Percentiles rank a stretch among this genome's conserved stretches.
Conservation (phyloP, 2,329 filamentous ascomycete genomes). For the Neonectria magnoliae region DNA sequence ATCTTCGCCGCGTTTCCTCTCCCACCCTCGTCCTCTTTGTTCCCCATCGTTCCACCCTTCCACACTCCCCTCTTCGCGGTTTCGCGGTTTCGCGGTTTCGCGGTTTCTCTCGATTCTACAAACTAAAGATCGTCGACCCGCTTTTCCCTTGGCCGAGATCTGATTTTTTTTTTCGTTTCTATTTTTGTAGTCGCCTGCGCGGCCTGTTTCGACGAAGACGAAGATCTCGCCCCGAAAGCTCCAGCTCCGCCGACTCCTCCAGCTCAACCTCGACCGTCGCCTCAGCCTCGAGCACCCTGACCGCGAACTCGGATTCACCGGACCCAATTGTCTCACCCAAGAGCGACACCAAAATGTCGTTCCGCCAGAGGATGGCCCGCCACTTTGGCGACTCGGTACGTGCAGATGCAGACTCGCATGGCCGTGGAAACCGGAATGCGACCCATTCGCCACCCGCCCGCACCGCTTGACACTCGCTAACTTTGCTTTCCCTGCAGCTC, state of each 20-base stretch:
- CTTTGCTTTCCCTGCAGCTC: slow-evolving; percentile 55
- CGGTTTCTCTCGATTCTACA: background rate
- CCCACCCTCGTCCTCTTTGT: background rate
- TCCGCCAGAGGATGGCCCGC: slow-evolving; percentile 56
- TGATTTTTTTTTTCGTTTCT: slow-evolving; percentile 30
- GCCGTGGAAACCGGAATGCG: background rate
- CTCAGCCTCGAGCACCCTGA: slow-evolving; percentile 24
- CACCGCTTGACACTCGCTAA: slow-evolving; percentile 26
- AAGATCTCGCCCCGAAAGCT: slow-evolving; percentile 35
- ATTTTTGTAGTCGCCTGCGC: slow-evolving; percentile 36
- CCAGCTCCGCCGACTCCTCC: slow-evolving; percentile 35
- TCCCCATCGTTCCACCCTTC: background rate
- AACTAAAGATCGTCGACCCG: slow-evolving; percentile 16
- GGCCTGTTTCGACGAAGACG: slow-evolving; percentile 36
- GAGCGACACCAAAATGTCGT: slow-evolving; percentile 48
- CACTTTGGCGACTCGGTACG: slow-evolving; percentile 60
- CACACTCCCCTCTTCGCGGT: background rate
- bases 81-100: slow-evolving; percentile 5
- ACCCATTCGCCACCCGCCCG: background rate
- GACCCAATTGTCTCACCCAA: slow-evolving; percentile 25
- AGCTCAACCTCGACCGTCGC: slow-evolving; percentile 19
- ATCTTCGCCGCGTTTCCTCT: background rate
- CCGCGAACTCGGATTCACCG: slow-evolving; percentile 32
- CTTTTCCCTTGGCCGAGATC: slow-evolving; percentile 19
- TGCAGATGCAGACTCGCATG: slow-evolving; percentile 25